A percentile compares a stretch with the other conserved stretches of the same genome.
phyloP scores from a whole-genome alignment of 2,329 filamentous ascomycete genomes.

The Neonectria coccinea region DNA sequence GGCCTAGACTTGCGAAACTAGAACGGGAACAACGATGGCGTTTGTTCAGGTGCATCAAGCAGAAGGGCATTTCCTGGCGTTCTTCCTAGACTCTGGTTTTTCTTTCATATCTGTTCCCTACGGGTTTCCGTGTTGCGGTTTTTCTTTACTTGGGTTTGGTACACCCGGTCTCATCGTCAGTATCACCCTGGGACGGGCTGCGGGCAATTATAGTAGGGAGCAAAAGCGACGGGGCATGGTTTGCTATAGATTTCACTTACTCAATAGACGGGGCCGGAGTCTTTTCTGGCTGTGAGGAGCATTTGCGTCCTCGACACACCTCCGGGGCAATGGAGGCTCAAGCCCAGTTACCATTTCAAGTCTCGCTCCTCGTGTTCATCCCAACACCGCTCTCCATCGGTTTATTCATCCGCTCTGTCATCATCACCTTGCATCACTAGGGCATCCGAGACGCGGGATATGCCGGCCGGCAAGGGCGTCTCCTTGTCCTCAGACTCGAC shows the following conservation, averaged over 20 bases:
- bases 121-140: conserved; percentile 14
- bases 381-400: conserved; percentile 21
- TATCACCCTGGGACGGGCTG: conserved; percentile 33
- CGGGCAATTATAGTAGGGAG: conserved; percentile 33
- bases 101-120: conserved; percentile 17
- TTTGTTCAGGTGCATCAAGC: conserved; percentile 33
- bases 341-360: conserved; percentile 23
- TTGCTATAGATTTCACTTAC: conserved; percentile 33
- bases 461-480: conserved; percentile 1
- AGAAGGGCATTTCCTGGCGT: conserved; percentile 36
- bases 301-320: conserved; percentile 27
- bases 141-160: conserved; percentile 10
- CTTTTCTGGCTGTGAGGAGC: conserved; percentile 29
- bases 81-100: conserved; percentile 13
- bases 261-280: conserved; percentile 44
- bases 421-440: conserved; percentile 25
- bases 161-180: conserved; percentile 22
- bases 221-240: conserved; percentile 30
- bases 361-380: background rate
- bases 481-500: conserved; percentile 6
- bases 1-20: conserved; percentile 31
- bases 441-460: conserved; percentile 21
- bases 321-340: conserved; percentile 28
- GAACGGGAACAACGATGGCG: conserved; percentile 34
- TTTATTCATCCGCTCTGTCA: conserved; percentile 15